Evolutionary conservation across 2,329 filamentous ascomycete genomes (phyloP).

Genomic region (Ascochyta viciae-villosae): DNA sequence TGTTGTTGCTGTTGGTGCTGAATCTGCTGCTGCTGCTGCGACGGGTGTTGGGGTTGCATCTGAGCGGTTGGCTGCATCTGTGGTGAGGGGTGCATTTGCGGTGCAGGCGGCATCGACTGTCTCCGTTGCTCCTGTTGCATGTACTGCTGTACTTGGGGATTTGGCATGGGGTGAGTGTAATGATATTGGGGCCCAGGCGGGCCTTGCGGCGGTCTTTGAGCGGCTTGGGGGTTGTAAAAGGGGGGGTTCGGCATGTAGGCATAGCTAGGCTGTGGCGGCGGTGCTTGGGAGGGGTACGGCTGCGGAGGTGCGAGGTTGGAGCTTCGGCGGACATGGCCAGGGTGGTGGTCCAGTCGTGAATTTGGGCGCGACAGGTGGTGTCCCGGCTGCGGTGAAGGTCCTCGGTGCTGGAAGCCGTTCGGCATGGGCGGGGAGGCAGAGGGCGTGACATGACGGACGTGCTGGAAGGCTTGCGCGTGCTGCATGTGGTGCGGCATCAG

Average conservation of each 20-base stretch:
- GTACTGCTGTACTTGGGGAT: slow-evolving; percentile 67
- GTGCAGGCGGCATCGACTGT: slow-evolving; percentile 75
- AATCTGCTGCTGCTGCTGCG: slow-evolving; percentile 56
- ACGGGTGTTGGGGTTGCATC: slow-evolving; percentile 60
- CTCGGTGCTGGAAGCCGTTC: slow-evolving; percentile 74
- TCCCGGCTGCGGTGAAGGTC: slow-evolving; percentile 82
- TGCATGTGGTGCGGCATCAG: slow-evolving; percentile 58
- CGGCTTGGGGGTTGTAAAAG: slow-evolving; percentile 76
- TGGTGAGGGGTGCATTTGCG: slow-evolving; percentile 67
- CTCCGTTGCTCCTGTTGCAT: slow-evolving; percentile 80
- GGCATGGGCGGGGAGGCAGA: slow-evolving; percentile 88
- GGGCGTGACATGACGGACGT: slow-evolving; percentile 81
- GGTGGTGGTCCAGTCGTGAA: slow-evolving; percentile 81
- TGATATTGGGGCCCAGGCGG: slow-evolving; percentile 54
- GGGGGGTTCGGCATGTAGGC: slow-evolving; percentile 85
- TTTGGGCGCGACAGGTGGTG: slow-evolving; percentile 45
- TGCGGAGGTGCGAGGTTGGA: slow-evolving; percentile 74
- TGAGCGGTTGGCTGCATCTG: slow-evolving; percentile 38
- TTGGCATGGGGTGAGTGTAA: slow-evolving; percentile 52
- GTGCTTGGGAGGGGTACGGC: slow-evolving; percentile 67
- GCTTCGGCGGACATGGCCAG: slow-evolving; percentile 73
- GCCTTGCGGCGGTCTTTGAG: slow-evolving; percentile 48
- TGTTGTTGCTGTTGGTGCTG: slow-evolving; percentile 61
- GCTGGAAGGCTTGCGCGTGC: slow-evolving; percentile 71
- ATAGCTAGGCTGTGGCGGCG: slow-evolving; percentile 71